phyloP scores from a whole-genome alignment of 208 protist species.

The Leishmania amazonensis region DNA sequence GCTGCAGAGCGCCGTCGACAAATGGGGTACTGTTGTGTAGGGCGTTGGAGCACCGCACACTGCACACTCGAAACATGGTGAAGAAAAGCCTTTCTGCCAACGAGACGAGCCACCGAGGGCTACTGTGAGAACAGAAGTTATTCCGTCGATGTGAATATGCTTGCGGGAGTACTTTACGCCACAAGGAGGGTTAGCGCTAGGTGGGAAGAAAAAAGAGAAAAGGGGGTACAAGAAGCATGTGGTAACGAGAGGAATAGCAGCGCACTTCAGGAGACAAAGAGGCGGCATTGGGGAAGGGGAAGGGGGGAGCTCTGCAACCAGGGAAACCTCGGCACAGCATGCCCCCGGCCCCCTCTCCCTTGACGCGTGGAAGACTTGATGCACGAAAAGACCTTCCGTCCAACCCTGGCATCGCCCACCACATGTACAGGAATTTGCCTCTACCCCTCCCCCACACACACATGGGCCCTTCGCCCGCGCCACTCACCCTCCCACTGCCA shows the following conservation, averaged over 20 bases:
- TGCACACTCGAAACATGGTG: conserved; percentile 8
- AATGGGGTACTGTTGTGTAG: conserved; percentile 69
- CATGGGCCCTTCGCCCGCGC: neutral
- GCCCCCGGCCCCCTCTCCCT: neutral
- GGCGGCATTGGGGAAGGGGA: neutral
- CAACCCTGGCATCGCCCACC: neutral
- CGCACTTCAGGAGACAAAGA: neutral
- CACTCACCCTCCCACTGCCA: neutral
- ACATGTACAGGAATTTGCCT: neutral
- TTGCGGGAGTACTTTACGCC: neutral
- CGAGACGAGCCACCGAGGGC: neutral
- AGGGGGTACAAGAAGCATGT: neutral
- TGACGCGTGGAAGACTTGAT: neutral
- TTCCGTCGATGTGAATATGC: neutral
- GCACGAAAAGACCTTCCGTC: neutral
- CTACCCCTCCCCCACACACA: neutral
- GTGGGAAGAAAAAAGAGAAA: neutral
- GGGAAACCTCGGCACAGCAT: neutral
- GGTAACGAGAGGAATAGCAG: neutral
- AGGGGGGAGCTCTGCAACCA: neutral
- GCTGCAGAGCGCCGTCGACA: conserved; percentile 77
- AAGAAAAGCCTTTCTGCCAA: neutral
- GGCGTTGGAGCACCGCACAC: conserved; percentile 35
- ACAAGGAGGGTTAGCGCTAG: neutral
- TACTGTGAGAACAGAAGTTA: neutral